These are phyloP conservation scores for Casuarina cunninghamiana DNA, from an alignment of 306 rosid genomes.

Conservation along the genomic window DNA sequence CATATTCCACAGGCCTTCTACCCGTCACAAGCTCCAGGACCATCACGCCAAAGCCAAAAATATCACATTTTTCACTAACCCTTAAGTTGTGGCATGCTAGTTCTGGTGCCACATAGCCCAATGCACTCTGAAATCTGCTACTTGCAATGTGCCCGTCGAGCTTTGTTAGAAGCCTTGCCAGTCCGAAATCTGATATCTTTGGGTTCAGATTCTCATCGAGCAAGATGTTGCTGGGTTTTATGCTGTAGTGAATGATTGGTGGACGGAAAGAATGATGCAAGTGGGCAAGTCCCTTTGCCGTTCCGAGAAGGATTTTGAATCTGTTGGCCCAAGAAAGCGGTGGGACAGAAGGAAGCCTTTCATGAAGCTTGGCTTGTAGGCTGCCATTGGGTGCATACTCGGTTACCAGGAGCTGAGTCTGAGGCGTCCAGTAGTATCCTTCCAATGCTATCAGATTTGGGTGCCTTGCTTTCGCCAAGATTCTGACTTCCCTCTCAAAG, in stretches of 20 bases:
- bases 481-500: slow-evolving; percentile 69
- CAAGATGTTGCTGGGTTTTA: slow-evolving; percentile 79
- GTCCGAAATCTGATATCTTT: slow-evolving; percentile 73
- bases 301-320: slow-evolving; percentile 72
- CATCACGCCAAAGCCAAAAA: slow-evolving; percentile 74
- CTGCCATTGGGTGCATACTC: slow-evolving; percentile 73
- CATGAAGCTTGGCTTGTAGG: slow-evolving; percentile 69
- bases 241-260: slow-evolving; percentile 72
- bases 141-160: slow-evolving; percentile 67
- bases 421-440: slow-evolving; percentile 88
- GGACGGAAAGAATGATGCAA: slow-evolving; percentile 72
- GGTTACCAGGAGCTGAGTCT: slow-evolving; percentile 57
- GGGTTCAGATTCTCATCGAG: slow-evolving; percentile 63
- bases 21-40: slow-evolving; percentile 82
- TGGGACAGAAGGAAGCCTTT: slow-evolving; percentile 52
- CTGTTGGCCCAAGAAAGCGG: slow-evolving; percentile 71
- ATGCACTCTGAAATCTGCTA: slow-evolving; percentile 68
- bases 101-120: slow-evolving; percentile 85
- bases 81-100: slow-evolving; percentile 81
- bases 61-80: slow-evolving; percentile 81
- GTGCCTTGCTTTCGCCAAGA: slow-evolving; percentile 69
- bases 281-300: slow-evolving; percentile 73
- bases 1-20: slow-evolving; percentile 81
- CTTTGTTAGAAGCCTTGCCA: slow-evolving; percentile 61
- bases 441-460: slow-evolving; percentile 59